phyloP scores from a whole-genome alignment of 129 eudicot species.

The Helianthus annuus region DNA sequence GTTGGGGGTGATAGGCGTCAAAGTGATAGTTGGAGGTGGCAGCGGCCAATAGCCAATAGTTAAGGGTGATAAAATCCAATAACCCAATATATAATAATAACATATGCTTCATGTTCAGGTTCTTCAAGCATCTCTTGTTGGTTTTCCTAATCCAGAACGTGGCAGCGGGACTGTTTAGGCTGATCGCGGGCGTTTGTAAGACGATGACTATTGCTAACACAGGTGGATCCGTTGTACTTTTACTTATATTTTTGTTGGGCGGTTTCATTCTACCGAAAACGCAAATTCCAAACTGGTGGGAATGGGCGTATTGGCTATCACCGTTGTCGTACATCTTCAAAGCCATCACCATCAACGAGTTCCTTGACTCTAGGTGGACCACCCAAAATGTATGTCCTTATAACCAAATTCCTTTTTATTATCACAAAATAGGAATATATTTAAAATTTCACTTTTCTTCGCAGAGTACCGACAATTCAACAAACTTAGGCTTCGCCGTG shows the following conservation, averaged over 20 bases:
- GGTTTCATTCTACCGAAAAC: conserved; percentile 79
- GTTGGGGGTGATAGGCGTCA: too few relatives aligned
- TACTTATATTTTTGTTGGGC: conserved; percentile 68
- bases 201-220: conserved; percentile 73
- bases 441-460: not conserved
- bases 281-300: conserved; percentile 51
- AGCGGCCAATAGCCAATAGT: too few relatives aligned
- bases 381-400: conserved; percentile 33
- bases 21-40: too few relatives aligned
- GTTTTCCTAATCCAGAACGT: conserved; percentile 80
- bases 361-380: conserved; percentile 54
- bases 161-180: conserved; percentile 83
- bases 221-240: conserved; percentile 66
- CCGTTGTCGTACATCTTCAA: conserved; percentile 62
- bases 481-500: conserved; percentile 52
- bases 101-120: conserved; percentile 46
- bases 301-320: conserved; percentile 68
- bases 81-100: conserved; percentile 1
- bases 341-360: conserved; percentile 52
- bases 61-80: too few relatives aligned
- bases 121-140: conserved; percentile 80
- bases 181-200: conserved; percentile 74
- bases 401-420: not conserved
- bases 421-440: not conserved
- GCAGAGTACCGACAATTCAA: conserved; percentile 50